Base-by-base conservation (phyloP, 805 yeast species). In the Sugiyamaella marilandica region DNA sequence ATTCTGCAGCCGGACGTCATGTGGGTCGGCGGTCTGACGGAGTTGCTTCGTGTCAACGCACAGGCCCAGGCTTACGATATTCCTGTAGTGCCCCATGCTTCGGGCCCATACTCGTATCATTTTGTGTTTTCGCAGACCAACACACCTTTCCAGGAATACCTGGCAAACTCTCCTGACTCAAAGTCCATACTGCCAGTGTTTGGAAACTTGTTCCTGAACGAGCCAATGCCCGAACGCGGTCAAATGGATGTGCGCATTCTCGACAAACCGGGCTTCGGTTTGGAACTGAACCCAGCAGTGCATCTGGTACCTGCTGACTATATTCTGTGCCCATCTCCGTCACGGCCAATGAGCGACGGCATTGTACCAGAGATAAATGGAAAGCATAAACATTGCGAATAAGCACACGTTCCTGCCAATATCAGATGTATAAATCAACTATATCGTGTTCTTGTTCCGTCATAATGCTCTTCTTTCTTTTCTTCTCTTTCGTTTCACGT, bases 21-120 rank as follows among this genome's bases (percentile, higher is more conserved):
- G 80, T 76, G 80, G 80, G 77, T 75, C 55, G 80, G 80, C 49
- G 79, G 80, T 44, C 60, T 76, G 70, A 75, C 80, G 16, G 80
- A 76, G 64, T 63, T 75, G 33, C 63, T 76, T 50, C 71, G 74
- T 56, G 67, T 76, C 48, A 72, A 77, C 41, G 73, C 72, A 14
- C 80, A 76, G 60, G 80, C 80, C 26, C 78, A 78, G 46, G 79
- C 80, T 16, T 76, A 76, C 57, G 80, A 76, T 56, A 74, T 76
- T 48, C 81, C 80, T 26, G 78, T 76, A 45, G 80, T 76, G 51
- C 79, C 79, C 34, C 80, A 76, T 58, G 80, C 80, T 33, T 72
- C 77, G n/a, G 80, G 80, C 53, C 78, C 79, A 39, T 76, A 76
- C 64, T 74, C 79, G 3, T 75, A 76, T 63, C 80, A 76, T 60